Percentiles rank a stretch among this genome's conserved stretches.
These are phyloP conservation scores for Coemansia sp. DNA, from an alignment of 192 early-diverging fungal genomes.

Conservation along the genomic window DNA sequence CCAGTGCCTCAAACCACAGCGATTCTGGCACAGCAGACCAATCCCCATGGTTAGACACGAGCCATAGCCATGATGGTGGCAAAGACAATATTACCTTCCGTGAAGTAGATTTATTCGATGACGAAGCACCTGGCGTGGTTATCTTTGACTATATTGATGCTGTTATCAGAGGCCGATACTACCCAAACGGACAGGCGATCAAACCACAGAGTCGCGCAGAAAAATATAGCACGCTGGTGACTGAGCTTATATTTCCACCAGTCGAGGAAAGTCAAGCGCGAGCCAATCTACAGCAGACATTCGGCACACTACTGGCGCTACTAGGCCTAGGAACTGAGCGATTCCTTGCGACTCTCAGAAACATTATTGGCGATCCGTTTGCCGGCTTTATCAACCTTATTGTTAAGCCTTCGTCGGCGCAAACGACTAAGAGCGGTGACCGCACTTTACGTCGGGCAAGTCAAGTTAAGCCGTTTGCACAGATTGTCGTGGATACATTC, in stretches of 20 bases:
- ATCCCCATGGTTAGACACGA: not conserved
- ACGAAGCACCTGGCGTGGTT: slow-evolving; percentile 35
- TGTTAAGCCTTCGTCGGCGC: slow-evolving; percentile 19
- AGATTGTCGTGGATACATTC: slow-evolving; percentile 45
- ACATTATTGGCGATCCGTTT: slow-evolving; percentile 40
- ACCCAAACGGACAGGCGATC: slow-evolving; percentile 38
- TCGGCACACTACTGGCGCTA: slow-evolving; percentile 29
- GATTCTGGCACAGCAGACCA: not conserved
- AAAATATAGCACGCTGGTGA: slow-evolving; percentile 31
- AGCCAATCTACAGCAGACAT: slow-evolving; percentile 2
- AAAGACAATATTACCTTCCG: not conserved
- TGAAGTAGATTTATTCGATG: slow-evolving; percentile 1
- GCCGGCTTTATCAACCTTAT: slow-evolving; percentile 43
- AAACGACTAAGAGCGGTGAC: slow-evolving; percentile 9
- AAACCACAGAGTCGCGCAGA: slow-evolving; percentile 37
- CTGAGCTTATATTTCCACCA: slow-evolving; percentile 36
- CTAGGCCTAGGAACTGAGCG: slow-evolving; percentile 25
- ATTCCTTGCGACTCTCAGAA: slow-evolving; percentile 30
- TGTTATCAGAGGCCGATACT: slow-evolving; percentile 41
- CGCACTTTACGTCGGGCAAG: slow-evolving; percentile 46
- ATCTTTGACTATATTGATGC: slow-evolving; percentile 49
- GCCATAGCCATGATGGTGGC: not conserved
- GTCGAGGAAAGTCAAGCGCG: slow-evolving; percentile 12
- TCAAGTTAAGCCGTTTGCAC: slow-evolving; percentile 46
- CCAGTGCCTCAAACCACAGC: not conserved